These are phyloP conservation scores for Epichloe scottii DNA, from an alignment of 2,329 filamentous ascomycete genomes.

Conservation along the genomic window DNA sequence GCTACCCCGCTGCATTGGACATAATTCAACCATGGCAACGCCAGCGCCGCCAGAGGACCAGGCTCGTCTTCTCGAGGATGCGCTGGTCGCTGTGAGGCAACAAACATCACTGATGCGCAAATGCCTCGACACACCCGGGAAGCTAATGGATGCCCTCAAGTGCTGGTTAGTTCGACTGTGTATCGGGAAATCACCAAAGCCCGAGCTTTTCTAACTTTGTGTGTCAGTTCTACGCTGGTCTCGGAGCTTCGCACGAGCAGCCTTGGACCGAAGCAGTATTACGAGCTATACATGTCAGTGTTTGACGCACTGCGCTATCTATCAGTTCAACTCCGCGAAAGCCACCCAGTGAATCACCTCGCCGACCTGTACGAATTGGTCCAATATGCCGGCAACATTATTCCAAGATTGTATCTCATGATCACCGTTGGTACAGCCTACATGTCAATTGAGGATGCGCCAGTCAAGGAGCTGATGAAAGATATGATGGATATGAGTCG, in stretches of 20 bases:
- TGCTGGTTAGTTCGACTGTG: constrained; percentile 63
- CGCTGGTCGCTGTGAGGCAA: constrained; percentile 87
- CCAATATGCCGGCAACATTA: constrained; percentile 95
- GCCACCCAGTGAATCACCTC: constrained; percentile 93
- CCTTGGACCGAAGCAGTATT: constrained; percentile 98
- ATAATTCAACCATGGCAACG: constrained; percentile 28
- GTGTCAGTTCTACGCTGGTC: constrained; percentile 77
- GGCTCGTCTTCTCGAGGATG: constrained; percentile 93
- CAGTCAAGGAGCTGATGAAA: constrained; percentile 99
- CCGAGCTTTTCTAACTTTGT: constrained; percentile 3
- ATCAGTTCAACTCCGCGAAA: constrained; percentile 91
- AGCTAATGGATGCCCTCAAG: constrained; percentile 99
- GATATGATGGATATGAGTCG: constrained; percentile 99
- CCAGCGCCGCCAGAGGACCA: constrained; percentile 63
- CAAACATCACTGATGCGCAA: constrained; percentile 96
- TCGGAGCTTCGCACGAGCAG: constrained; percentile 97
- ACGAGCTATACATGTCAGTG: constrained; percentile 98
- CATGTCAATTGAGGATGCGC: constrained; percentile 96
- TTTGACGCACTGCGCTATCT: constrained; percentile 96
- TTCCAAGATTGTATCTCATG: constrained; percentile 95
- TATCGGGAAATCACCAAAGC: neutral
- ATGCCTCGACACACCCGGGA: constrained; percentile 90
- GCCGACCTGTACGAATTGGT: constrained; percentile 96
- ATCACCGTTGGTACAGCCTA: constrained; percentile 98
- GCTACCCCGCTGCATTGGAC: constrained; percentile 19